Conservation (phyloP, 2,329 filamentous ascomycete species). For the Colletotrichum spinosum region DNA sequence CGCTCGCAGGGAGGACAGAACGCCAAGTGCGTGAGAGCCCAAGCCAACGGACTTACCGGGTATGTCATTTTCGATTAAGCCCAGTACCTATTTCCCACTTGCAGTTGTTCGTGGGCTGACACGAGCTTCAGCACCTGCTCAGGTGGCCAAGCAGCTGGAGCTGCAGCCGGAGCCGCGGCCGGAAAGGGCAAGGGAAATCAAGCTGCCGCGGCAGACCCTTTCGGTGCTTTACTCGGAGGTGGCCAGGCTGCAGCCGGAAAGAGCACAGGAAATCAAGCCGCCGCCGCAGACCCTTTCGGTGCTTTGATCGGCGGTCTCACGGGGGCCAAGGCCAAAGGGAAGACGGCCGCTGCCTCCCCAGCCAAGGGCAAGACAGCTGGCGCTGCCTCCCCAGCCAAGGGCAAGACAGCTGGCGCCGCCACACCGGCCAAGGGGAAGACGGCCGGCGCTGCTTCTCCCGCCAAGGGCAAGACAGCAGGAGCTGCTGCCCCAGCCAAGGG, state of each 20-base stretch:
- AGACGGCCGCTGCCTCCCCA: background rate
- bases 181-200: slow-evolving; percentile 13
- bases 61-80: background rate
- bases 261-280: slow-evolving; percentile 9
- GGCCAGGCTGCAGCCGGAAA: slow-evolving; percentile 1
- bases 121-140: background rate
- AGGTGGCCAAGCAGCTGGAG: slow-evolving; percentile 9
- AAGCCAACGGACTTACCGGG: slow-evolving; percentile 26
- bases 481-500: slow-evolving; percentile 18
- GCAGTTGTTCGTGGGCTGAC: background rate
- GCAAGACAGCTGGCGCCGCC: slow-evolving; percentile 14
- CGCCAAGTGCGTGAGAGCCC: slow-evolving; percentile 32
- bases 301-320: slow-evolving; percentile 17
- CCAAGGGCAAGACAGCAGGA: slow-evolving; percentile 15
- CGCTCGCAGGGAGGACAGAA: slow-evolving; percentile 18
- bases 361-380: slow-evolving; percentile 22
- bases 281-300: slow-evolving; percentile 23
- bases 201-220: slow-evolving; percentile 18
- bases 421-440: slow-evolving; percentile 18
- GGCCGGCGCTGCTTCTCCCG: slow-evolving; percentile 8
- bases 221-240: slow-evolving; percentile 14
- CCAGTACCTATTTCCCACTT: background rate
- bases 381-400: slow-evolving; percentile 15
- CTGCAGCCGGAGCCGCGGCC: slow-evolving; percentile 10
- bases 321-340: slow-evolving; percentile 14